Conservation (phyloP, 2,329 filamentous ascomycete species). For the Coccinonectria pachysandricola region DNA sequence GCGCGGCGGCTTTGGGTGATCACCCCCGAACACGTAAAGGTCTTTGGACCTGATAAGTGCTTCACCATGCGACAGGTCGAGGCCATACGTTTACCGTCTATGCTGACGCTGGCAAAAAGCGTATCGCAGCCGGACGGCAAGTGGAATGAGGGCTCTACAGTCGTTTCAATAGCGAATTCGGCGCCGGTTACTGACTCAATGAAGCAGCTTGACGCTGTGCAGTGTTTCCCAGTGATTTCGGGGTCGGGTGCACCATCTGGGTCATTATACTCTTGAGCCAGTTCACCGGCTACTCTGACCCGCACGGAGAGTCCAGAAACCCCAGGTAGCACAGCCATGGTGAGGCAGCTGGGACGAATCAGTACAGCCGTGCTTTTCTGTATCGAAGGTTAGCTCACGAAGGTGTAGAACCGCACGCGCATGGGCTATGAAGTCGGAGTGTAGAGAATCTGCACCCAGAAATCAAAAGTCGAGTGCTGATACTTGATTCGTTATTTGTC, state of each 20-base stretch:
- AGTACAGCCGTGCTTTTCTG: too few relatives aligned
- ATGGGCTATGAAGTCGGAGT: too few relatives aligned
- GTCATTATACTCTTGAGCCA: conserved; percentile 12
- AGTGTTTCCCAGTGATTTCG: accelerated
- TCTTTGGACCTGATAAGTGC: too few relatives aligned
- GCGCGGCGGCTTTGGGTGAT: too few relatives aligned
- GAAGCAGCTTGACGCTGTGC: conserved; percentile 6
- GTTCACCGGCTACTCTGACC: conserved; percentile 9
- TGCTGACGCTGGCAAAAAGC: accelerated
- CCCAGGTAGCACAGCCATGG: conserved; percentile 14
- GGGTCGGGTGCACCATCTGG: neutral
- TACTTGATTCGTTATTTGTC: too few relatives aligned
- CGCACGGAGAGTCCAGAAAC: conserved; percentile 9
- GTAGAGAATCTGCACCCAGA: too few relatives aligned
- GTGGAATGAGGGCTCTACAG: neutral
- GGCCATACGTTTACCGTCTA: conserved; percentile 7
- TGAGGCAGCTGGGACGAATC: too few relatives aligned
- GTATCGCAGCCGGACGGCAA: accelerated
- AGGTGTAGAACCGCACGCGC: too few relatives aligned
- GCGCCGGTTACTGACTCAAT: conserved; percentile 15
- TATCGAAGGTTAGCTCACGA: too few relatives aligned
- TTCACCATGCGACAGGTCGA: too few relatives aligned
- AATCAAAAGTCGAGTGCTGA: too few relatives aligned
- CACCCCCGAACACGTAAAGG: too few relatives aligned
- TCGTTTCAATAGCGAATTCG: conserved; percentile 8